Evolutionary conservation across 495 filamentous ascomycete genomes (phyloP).

Genomic region (Neurospora sublineolata): DNA sequence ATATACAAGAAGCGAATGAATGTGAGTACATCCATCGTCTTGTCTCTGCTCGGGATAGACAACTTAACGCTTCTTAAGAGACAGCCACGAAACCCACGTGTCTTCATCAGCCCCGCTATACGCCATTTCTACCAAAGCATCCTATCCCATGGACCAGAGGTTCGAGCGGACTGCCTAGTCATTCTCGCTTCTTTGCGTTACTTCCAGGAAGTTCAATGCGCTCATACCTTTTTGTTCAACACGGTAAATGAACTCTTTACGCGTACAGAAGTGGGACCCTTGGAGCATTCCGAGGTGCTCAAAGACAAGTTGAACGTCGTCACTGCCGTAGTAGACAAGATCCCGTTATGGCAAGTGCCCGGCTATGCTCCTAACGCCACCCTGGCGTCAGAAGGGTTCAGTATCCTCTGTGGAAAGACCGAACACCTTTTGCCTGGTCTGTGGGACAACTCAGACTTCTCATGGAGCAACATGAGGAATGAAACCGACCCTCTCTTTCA

Average conservation of each 20-base stretch:
- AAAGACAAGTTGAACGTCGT: conserved; percentile 17
- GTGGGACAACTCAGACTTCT: conserved; percentile 7
- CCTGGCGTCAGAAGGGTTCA: conserved; percentile 27
- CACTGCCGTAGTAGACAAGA: conserved; percentile 25
- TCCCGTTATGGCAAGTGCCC: conserved; percentile 9
- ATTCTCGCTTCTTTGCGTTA: not conserved
- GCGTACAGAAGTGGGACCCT: not conserved
- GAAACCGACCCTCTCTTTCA: not conserved
- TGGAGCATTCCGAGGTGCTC: not conserved
- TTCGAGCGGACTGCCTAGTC: not conserved
- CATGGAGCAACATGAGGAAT: not conserved
- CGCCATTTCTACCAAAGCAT: not conserved
- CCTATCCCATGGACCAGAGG: not conserved
- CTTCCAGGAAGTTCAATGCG: not conserved
- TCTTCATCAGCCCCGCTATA: not conserved
- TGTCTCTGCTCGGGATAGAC: not conserved
- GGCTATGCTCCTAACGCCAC: conserved; percentile 4
- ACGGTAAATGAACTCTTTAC: not conserved
- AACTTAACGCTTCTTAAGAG: not conserved
- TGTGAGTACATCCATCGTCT: not conserved
- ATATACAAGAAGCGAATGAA: not conserved
- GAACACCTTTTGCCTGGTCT: conserved; percentile 23
- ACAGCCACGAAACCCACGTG: not conserved
- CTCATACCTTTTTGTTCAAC: not conserved
- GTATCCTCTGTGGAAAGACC: conserved; percentile 24